These are phyloP conservation scores for Syzygium grande DNA, from an alignment of 345 rosid genomes.

Conservation along the genomic window DNA sequence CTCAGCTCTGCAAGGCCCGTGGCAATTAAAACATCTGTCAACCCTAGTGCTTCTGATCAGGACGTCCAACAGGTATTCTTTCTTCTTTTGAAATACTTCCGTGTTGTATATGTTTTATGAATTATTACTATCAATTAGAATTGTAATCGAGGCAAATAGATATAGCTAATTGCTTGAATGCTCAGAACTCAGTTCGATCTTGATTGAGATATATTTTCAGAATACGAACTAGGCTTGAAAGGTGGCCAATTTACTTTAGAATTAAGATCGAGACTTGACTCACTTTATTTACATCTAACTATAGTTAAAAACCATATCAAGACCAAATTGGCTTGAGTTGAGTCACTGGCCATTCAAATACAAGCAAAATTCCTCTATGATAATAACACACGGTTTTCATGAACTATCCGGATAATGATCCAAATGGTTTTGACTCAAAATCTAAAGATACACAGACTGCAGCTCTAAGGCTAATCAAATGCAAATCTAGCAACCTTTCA, in stretches of 20 bases:
- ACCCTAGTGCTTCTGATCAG: slow-evolving; percentile 80
- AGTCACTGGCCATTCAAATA: neutral
- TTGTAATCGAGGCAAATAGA: neutral
- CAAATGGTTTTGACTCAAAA: neutral
- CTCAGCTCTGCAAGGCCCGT: slow-evolving; percentile 83
- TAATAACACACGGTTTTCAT: neutral
- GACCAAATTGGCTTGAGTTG: neutral
- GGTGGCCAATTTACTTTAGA: neutral
- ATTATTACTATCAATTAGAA: neutral
- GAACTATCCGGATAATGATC: neutral
- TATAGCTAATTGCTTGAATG: neutral
- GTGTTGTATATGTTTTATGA: neutral
- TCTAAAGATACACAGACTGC: neutral
- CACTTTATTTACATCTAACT: neutral
- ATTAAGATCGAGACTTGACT: neutral
- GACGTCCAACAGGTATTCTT: slow-evolving; percentile 85
- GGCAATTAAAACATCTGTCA: slow-evolving; percentile 71
- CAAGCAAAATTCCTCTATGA: neutral
- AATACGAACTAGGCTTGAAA: neutral
- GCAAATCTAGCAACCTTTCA: neutral
- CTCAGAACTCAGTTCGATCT: neutral
- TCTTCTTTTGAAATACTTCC: neutral
- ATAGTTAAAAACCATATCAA: neutral
- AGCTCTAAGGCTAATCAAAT: neutral
- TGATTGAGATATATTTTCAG: neutral